A percentile compares a stretch with the other conserved stretches of the same genome.
Evolutionary conservation across 495 filamentous ascomycete species (phyloP).

Genomic region (Talaromyces stipitatus): DNA sequence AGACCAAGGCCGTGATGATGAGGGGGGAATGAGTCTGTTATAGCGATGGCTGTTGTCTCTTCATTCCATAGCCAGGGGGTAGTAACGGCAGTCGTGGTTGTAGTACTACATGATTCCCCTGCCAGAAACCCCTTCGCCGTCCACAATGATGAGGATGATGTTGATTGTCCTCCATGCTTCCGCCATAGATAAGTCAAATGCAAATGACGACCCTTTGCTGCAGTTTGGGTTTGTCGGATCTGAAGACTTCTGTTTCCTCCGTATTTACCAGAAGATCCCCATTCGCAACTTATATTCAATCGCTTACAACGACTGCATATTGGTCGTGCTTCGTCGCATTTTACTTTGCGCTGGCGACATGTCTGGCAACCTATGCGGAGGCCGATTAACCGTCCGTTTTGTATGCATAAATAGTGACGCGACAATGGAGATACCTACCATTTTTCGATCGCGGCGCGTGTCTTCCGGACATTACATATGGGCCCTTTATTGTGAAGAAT

Average conservation of each 20-base stretch:
- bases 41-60: slow-evolving; percentile 20
- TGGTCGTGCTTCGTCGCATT: slow-evolving; percentile 47
- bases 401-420: background rate
- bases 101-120: slow-evolving; percentile 5
- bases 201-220: slow-evolving; percentile 4
- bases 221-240: slow-evolving; percentile 26
- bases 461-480: slow-evolving; percentile 28
- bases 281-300: slow-evolving; percentile 22
- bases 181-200: background rate
- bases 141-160: slow-evolving; percentile 12
- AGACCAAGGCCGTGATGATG: background rate
- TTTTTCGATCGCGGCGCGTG: slow-evolving; percentile 41
- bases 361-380: slow-evolving; percentile 35
- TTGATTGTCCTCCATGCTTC: background rate
- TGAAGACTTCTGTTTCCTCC: slow-evolving; percentile 15
- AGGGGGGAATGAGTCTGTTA: background rate
- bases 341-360: slow-evolving; percentile 48
- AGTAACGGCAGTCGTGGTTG: background rate
- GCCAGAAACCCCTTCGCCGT: slow-evolving; percentile 7
- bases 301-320: slow-evolving; percentile 36
- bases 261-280: slow-evolving; percentile 28
- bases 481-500: too few species aligned
- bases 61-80: slow-evolving; percentile 5
- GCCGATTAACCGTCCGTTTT: background rate
- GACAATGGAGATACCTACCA: slow-evolving; percentile 26